Evolutionary conservation across 2,329 filamentous ascomycete species (phyloP).

Genomic region (Trichoderma koningii): DNA sequence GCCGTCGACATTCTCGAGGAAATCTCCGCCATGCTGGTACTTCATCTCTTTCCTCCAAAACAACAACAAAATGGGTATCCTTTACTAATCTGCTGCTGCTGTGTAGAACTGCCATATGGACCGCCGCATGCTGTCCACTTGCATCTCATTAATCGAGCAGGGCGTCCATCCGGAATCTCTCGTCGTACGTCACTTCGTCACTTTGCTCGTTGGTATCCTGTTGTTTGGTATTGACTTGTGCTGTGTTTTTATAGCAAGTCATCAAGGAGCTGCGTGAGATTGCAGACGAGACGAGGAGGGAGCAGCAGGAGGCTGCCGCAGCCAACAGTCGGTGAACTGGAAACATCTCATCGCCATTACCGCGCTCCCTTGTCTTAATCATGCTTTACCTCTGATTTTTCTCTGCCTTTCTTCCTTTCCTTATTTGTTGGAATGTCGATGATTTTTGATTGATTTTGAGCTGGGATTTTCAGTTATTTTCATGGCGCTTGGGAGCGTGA

Average conservation of each 20-base stretch:
- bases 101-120: constrained; percentile 88
- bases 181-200: constrained; percentile 62
- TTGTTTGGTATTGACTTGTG: not conserved
- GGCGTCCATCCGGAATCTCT: constrained; percentile 94
- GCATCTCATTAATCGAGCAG: constrained; percentile 95
- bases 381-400: not conserved
- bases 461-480: constrained; percentile 15
- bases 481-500: constrained; percentile 9
- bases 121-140: constrained; percentile 86
- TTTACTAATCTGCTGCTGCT: not conserved
- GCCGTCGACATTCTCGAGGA: constrained; percentile 82
- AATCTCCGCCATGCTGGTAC: constrained; percentile 84
- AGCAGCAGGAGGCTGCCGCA: constrained; percentile 22
- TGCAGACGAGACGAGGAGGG: constrained; percentile 52
- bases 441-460: not conserved
- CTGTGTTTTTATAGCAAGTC: constrained; percentile 49
- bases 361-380: not conserved
- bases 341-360: not conserved
- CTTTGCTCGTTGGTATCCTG: not conserved
- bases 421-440: not conserved
- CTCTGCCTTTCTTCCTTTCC: not conserved
- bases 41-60: constrained; percentile 35
- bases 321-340: constrained; percentile 15
- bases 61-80: no score
- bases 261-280: constrained; percentile 62